Conservation (phyloP, 2,329 filamentous ascomycete genomes). For the Rutstroemia sp. region DNA sequence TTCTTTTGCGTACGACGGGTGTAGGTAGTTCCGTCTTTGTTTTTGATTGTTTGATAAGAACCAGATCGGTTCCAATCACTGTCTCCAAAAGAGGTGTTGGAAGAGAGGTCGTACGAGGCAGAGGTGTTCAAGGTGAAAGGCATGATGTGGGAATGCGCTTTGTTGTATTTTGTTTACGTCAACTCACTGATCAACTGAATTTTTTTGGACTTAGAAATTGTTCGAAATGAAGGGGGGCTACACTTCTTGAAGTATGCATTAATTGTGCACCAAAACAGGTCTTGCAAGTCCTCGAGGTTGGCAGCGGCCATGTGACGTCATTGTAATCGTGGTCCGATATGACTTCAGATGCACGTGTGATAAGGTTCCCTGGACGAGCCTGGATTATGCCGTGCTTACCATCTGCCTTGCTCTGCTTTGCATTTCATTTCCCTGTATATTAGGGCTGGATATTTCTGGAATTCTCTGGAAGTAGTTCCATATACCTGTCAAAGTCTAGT, state of each 20-base stretch:
- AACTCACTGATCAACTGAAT: background rate
- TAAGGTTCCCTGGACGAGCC: background rate
- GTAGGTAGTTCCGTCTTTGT: constrained; percentile 6
- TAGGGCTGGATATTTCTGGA: background rate
- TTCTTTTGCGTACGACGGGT: constrained; percentile 3
- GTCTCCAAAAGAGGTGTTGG: constrained; percentile 3
- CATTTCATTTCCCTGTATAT: too few relatives aligned
- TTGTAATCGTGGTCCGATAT: background rate
- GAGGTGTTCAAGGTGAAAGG: constrained; percentile 6
- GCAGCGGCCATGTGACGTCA: background rate
- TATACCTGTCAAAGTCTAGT: background rate
- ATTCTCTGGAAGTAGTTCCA: background rate
- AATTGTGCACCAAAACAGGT: background rate
- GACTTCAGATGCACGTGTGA: background rate
- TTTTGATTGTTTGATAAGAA: background rate
- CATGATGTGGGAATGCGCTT: background rate
- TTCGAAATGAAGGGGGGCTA: background rate
- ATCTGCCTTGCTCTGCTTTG: too few relatives aligned
- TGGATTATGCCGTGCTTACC: background rate
- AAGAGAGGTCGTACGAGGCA: constrained; percentile 1
- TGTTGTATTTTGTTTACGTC: background rate
- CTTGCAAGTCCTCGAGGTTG: background rate
- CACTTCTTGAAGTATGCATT: too few relatives aligned
- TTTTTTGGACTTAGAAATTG: background rate
- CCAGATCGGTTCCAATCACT: background rate